Percentiles rank a stretch among this genome's conserved stretches.
phyloP scores from a whole-genome alignment of 192 early-diverging fungal genomes.

The Backusella luteola region DNA sequence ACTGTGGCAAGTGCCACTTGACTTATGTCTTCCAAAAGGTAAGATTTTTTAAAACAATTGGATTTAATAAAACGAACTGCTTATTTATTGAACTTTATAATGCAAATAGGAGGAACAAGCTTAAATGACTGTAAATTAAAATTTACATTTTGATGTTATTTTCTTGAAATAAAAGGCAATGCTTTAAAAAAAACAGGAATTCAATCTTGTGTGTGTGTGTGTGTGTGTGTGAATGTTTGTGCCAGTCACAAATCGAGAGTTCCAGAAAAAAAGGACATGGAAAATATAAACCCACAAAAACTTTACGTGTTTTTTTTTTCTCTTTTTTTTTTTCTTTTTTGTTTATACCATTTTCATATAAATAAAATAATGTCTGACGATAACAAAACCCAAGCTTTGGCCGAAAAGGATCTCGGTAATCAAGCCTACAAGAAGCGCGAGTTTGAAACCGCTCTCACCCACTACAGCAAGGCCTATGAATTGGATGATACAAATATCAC shows the following conservation, averaged over 20 bases:
- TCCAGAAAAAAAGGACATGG: background rate
- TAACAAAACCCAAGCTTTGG: conserved; percentile 62
- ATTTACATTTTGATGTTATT: background rate
- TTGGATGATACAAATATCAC: conserved; percentile 89
- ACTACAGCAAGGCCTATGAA: conserved; percentile 91
- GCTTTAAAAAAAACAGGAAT: background rate
- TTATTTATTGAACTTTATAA: background rate
- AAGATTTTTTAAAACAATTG: conserved; percentile 7
- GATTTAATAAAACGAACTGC: background rate
- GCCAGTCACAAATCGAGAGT: conserved; percentile 19
- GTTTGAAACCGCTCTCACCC: conserved; percentile 84
- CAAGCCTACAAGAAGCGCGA: conserved; percentile 88
- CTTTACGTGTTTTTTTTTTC: conserved; percentile 4
- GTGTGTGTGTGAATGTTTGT: no score
- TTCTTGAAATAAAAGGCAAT: conserved; percentile 5
- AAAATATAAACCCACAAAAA: conserved; percentile 8
- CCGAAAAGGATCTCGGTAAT: conserved; percentile 88
- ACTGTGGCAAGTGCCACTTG: conserved; percentile 94
- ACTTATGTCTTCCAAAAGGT: conserved; percentile 95
- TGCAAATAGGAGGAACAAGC: background rate
- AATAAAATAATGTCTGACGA: conserved; percentile 35
- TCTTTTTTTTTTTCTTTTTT: background rate
- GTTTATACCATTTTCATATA: background rate
- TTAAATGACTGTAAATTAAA: conserved; percentile 2
- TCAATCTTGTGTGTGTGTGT: background rate